phyloP scores from a whole-genome alignment of 352 stramenopile species.

The Nothophytophthora sp. region DNA sequence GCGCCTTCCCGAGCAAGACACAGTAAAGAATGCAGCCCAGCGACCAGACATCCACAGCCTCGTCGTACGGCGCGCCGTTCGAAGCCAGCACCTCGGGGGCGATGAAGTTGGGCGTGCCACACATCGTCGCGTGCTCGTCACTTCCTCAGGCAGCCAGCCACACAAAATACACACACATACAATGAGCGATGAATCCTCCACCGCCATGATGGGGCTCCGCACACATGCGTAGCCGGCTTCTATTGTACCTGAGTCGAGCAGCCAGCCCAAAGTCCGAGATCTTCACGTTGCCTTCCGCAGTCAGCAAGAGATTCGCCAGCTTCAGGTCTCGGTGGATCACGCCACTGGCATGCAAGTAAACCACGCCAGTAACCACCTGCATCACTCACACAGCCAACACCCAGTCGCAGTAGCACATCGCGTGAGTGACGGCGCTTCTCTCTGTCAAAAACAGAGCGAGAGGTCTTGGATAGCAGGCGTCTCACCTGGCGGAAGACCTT shows the following conservation, averaged over 20 bases:
- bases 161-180: background rate
- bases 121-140: constrained; percentile 68
- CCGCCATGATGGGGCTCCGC: too few species aligned
- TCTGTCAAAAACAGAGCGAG: too few species aligned
- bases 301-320: constrained; percentile 75
- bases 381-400: background rate
- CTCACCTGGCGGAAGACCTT: constrained; percentile 53
- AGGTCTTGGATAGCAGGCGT: background rate
- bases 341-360: constrained; percentile 56
- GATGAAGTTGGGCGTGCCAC: constrained; percentile 85
- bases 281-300: constrained; percentile 48
- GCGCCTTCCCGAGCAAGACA: constrained; percentile 59
- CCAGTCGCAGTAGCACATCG: too few species aligned
- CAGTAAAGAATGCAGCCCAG: constrained; percentile 81
- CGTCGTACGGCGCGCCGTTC: constrained; percentile 45
- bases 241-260: constrained; percentile 53
- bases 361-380: constrained; percentile 46
- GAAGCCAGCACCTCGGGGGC: constrained; percentile 66
- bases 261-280: constrained; percentile 83
- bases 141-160: constrained; percentile 9
- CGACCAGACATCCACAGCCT: constrained; percentile 80
- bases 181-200: background rate
- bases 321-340: constrained; percentile 84
- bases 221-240: too few species aligned
- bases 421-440: too few species aligned